Evolutionary conservation across 139 green algal species (phyloP), one percentile per base, ranked within the genome.

Genomic region (Chlorella sp.): DNA sequence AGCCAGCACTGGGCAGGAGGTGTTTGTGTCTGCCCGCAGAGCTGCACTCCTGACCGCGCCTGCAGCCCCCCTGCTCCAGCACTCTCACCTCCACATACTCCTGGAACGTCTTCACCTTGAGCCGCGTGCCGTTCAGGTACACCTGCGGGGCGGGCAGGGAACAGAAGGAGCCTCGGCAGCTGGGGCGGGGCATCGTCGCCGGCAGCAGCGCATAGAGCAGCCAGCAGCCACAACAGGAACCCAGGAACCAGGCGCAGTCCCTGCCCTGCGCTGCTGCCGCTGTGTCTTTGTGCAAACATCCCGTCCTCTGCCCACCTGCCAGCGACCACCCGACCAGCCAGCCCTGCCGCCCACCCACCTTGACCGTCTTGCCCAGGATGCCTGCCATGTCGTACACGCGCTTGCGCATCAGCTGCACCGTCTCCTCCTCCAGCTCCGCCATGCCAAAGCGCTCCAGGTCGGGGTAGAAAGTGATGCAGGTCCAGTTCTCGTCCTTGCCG

Each of bases 401-500:
- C 91, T 99, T 99, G 83, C 91, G 93, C 94, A 99, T 98, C 55
- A 99, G 91, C 6, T 93, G 87, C 20, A 99, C 92, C 20, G 78
- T 91, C 74, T 94, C 79, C 80, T 91, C 69, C 70, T 88, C 90
- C 79, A 91, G 81, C 74, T 89, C 70, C 56, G 70, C 70, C 97
- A 99, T 99, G 81, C 95, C 93, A 90, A 99, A 99, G 28, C 87
- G 74, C 36, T 82, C 82, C 39, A 99, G 92, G 87, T 99, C 98
- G 23, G 98, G 98, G 83, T 94, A 92, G 91, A 99, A 99, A 15
- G 94, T 97, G 82, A 99, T 94, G 85, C 91, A 93, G 0, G 98
- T 99, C 95, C 95, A 99, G 91, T 98, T 99, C 69, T 99, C 97
- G n/a, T 41, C 93, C 3, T 91, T 41, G 87, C 96, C 97, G 93